phyloP scores from a whole-genome alignment of 805 yeast genomes.

The Candida germanica region DNA sequence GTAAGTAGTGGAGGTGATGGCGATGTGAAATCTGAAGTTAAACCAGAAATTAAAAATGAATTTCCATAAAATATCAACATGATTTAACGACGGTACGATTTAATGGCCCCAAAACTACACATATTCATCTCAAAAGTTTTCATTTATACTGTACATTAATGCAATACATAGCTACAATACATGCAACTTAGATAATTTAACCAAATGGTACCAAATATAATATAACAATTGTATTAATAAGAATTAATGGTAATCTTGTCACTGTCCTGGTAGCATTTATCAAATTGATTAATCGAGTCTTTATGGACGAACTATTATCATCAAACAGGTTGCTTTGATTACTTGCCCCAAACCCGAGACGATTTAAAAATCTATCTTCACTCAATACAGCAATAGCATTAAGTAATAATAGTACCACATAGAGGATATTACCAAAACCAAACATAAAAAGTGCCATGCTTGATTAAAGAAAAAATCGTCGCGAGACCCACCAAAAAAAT shows the following conservation, averaged over 20 bases:
- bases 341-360: slow-evolving; percentile 39
- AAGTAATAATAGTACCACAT: slow-evolving; percentile 55
- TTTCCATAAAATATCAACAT: not conserved
- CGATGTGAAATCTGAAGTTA: slow-evolving; percentile 10
- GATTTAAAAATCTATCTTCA: slow-evolving; percentile 73
- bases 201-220: slow-evolving; percentile 37
- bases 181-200: no score
- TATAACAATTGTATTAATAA: slow-evolving; percentile 62
- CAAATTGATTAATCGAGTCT: slow-evolving; percentile 57
- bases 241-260: slow-evolving; percentile 70
- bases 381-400: slow-evolving; percentile 77
- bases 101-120: no score
- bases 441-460: slow-evolving; percentile 38
- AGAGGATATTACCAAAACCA: slow-evolving; percentile 58
- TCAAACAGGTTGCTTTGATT: slow-evolving; percentile 20
- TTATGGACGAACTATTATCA: slow-evolving; percentile 34
- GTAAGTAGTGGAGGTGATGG: not conserved
- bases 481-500: no score
- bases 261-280: slow-evolving; percentile 75
- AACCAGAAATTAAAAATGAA: slow-evolving; percentile 15
- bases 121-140: no score
- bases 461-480: no score
- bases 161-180: no score
- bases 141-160: no score
- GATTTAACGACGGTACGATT: slow-evolving; percentile 7